A percentile compares a stretch with the other conserved stretches of the same genome.
Conservation (phyloP, 1,139 yeast genomes). For the Geotrichum australiense region DNA sequence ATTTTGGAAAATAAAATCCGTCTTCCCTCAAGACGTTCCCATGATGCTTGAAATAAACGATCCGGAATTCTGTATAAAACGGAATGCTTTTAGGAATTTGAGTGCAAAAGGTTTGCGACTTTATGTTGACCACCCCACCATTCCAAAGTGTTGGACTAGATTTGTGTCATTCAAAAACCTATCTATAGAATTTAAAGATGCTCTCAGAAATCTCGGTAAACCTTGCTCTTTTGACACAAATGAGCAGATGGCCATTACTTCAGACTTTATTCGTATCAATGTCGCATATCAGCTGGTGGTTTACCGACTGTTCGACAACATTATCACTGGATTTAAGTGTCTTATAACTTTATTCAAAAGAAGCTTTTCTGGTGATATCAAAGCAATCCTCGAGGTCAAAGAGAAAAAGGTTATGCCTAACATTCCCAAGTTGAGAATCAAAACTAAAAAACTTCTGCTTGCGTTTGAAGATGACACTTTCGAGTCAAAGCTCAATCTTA, state of each 20-base stretch:
- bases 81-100: conserved; percentile 30
- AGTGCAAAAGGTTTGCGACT: conserved; percentile 40
- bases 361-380: conserved; percentile 39
- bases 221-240: conserved; percentile 12
- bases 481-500: conserved; percentile 68
- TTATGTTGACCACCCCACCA: conserved; percentile 51
- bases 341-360: conserved; percentile 49
- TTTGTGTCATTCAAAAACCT: conserved; percentile 31
- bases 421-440: conserved; percentile 50
- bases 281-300: conserved; percentile 59
- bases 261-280: conserved; percentile 35
- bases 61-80: conserved; percentile 33
- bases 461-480: conserved; percentile 78
- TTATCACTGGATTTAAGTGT: conserved; percentile 55
- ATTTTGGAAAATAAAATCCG: conserved; percentile 39
- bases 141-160: conserved; percentile 41
- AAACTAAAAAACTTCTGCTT: conserved; percentile 43
- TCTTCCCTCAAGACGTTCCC: conserved; percentile 47
- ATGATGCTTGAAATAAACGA: conserved; percentile 46
- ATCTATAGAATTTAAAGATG: conserved; percentile 22
- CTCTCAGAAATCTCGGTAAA: conserved; percentile 12
- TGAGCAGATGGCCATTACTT: conserved; percentile 26
- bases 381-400: conserved; percentile 38
- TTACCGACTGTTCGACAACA: conserved; percentile 59
- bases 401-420: conserved; percentile 27